Evolutionary conservation across 192 early-diverging fungal species (phyloP), one percentile per base, ranked within the genome.

Genomic region (Mortierella antarctica): DNA sequence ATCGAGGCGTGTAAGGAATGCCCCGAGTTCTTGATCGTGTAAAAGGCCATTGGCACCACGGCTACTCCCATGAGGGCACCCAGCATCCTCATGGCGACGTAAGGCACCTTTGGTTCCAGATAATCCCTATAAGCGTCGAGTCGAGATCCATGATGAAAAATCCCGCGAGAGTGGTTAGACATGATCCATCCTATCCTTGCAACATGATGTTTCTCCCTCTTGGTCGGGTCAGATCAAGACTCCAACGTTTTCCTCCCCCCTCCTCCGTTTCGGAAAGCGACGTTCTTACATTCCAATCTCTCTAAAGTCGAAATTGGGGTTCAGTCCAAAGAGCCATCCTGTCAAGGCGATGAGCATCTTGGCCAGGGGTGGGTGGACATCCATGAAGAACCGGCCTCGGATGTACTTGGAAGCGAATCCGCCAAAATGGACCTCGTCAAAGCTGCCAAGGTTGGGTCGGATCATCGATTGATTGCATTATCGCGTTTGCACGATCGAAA

Each of bases 341-440:
- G 88, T 89, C 5, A 82, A 82, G 2, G 96, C 96, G 55, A 98
- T 88, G 79, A 98, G 76, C 86, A 98, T 84, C 71, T 97, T 97
- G 31, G 95, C 97, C 31, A 98, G 86, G 14, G 96, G 96, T 31
- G 97, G 97, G 69, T 98, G 97, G 0, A 98, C 96, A 80, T 98
- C 97, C 82, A 98, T 96, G 82, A 91, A 98, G 82, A 93, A 98
- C 9, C 91, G 93, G 23, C 95, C 87, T 56, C 90, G 91, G 65
- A 98, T 86, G 75, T 98, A 98, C 78, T 91, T 88, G 54, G 89
- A 88, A 20, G 96, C 97, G 79, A 97, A 99, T 63, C 97, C 97
- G 55, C 97, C 97, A 87, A 99, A 99, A 68, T 99, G 97, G 57
- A 99, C 97, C 85, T 99, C 97, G 79, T 99, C 96, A 81, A 99